These are phyloP conservation scores for Dendrobium chrysotoxum DNA, from an alignment of 106 monocot species.

Conservation along the genomic window DNA sequence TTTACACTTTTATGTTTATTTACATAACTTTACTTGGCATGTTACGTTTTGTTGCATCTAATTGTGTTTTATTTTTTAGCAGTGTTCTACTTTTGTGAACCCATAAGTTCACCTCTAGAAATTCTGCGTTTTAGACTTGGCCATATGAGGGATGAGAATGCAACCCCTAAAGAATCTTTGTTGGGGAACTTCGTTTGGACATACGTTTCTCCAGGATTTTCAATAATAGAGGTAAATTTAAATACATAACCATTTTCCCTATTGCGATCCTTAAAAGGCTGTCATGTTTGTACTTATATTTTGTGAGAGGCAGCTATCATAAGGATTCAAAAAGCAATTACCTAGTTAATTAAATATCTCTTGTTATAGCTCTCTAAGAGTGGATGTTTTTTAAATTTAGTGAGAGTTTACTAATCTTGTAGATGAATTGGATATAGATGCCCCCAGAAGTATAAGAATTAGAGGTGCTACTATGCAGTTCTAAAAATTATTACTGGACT, in stretches of 20 bases:
- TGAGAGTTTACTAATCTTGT: too few relatives aligned
- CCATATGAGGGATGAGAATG: slow-evolving; percentile 6
- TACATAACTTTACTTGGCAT: background rate
- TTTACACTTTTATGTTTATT: background rate
- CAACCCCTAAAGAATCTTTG: slow-evolving; percentile 5
- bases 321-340: too few relatives aligned
- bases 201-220: slow-evolving; percentile 72
- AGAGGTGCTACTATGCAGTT: too few relatives aligned
- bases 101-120: slow-evolving; percentile 59
- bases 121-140: slow-evolving; percentile 76
- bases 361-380: too few relatives aligned
- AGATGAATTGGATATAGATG: too few relatives aligned
- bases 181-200: slow-evolving; percentile 55
- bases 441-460: too few relatives aligned
- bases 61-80: slow-evolving; percentile 22
- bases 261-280: too few relatives aligned
- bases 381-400: too few relatives aligned
- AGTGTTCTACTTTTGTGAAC: slow-evolving; percentile 35
- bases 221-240: slow-evolving; percentile 60
- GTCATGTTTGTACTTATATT: too few relatives aligned
- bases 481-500: too few relatives aligned
- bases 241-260: background rate
- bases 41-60: background rate
- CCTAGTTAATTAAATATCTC: too few relatives aligned
- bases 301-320: too few relatives aligned